Evolutionary conservation across 1,284 basidiomycete genomes (phyloP).

Genomic region (Ganoderma sp.): DNA sequence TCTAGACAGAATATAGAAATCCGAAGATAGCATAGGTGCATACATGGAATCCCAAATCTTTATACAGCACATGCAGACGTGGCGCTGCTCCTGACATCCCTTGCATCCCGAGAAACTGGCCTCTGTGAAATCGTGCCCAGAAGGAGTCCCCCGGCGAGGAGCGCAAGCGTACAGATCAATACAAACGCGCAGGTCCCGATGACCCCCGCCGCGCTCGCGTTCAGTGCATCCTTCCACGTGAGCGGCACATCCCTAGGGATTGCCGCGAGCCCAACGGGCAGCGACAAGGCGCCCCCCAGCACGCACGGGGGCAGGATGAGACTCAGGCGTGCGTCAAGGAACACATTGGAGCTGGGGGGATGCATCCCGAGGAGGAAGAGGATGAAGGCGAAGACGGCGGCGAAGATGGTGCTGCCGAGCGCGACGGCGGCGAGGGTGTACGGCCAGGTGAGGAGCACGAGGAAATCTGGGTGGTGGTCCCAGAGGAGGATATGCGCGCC

Average conservation of each 20-base stretch:
- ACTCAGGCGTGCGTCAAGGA: too few species aligned
- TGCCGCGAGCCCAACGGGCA: background rate
- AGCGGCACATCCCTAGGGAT: background rate
- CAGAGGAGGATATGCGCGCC: background rate
- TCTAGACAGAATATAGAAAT: background rate
- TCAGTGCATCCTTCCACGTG: background rate
- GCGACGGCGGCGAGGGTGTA: background rate
- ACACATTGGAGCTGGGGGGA: too few species aligned
- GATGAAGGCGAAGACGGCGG: background rate
- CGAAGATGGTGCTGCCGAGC: constrained; percentile 2
- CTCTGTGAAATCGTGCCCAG: background rate
- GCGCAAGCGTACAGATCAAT: background rate
- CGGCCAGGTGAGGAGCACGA: background rate
- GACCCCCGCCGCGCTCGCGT: background rate
- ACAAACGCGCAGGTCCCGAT: background rate
- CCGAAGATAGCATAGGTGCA: background rate
- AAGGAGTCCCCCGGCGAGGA: background rate
- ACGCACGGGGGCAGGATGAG: background rate
- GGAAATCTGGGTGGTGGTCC: background rate
- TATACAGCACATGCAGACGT: background rate
- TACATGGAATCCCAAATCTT: background rate
- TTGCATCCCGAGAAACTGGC: background rate
- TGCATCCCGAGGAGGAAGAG: background rate
- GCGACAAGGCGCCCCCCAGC: background rate
- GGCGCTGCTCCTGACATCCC: background rate